Percentiles rank a stretch among this genome's conserved stretches.
Conservation (phyloP, 1,139 yeast genomes). For the Ogataea hybrid region DNA sequence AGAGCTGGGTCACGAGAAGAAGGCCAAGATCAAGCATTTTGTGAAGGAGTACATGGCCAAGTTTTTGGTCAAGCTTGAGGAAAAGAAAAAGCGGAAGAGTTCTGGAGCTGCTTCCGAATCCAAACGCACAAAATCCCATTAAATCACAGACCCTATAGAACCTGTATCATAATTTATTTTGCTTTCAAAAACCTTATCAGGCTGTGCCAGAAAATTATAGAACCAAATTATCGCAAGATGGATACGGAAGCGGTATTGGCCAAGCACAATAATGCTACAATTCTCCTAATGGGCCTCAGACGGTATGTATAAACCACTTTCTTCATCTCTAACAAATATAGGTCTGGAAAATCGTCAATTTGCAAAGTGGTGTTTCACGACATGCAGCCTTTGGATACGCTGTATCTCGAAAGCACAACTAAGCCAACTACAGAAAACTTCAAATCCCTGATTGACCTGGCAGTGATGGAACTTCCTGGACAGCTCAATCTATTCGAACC, state of each 20-base stretch:
- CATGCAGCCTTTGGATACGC: slow-evolving; percentile 93
- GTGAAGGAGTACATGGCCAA: slow-evolving; percentile 71
- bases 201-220: slow-evolving; percentile 5
- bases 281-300: slow-evolving; percentile 83
- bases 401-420: slow-evolving; percentile 86
- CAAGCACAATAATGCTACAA: slow-evolving; percentile 61
- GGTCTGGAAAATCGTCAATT: slow-evolving; percentile 80
- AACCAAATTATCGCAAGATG: slow-evolving; percentile 10
- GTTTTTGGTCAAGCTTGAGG: slow-evolving; percentile 52
- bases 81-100: slow-evolving; percentile 37
- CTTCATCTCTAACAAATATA: slow-evolving; percentile 8
- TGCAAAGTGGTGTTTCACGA: slow-evolving; percentile 94
- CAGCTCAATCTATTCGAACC: slow-evolving; percentile 90
- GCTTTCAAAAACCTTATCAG: neutral
- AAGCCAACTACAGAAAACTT: slow-evolving; percentile 78
- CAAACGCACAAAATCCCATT: slow-evolving; percentile 9
- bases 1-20: slow-evolving; percentile 60
- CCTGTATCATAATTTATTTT: slow-evolving; percentile 3
- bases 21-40: slow-evolving; percentile 66
- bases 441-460: slow-evolving; percentile 74
- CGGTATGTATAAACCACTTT: slow-evolving; percentile 33
- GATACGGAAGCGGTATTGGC: slow-evolving; percentile 22
- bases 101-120: neutral
- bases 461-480: slow-evolving; percentile 96
- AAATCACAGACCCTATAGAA: neutral